Conservation (phyloP, 2,329 filamentous ascomycete species). For the Capronia coronata region DNA sequence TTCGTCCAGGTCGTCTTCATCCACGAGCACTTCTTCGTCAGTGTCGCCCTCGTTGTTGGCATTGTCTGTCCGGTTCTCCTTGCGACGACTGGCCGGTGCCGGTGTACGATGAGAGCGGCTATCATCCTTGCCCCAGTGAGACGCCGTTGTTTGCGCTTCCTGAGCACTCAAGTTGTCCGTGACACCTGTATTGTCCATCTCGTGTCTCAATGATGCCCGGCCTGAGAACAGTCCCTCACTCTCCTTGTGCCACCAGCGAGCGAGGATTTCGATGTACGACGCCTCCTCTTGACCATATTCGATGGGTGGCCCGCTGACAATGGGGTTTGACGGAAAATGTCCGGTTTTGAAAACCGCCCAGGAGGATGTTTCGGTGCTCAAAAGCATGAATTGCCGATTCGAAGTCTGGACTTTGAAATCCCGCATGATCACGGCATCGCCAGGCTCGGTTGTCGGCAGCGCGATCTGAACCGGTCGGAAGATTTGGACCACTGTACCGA, state of each 20-base stretch:
- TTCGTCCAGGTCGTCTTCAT: background rate
- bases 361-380: conserved; percentile 39
- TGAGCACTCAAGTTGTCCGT: no score
- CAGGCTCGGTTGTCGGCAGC: conserved; percentile 36
- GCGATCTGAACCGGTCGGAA: conserved; percentile 37
- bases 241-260: conserved; percentile 38
- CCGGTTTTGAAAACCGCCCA: conserved; percentile 41
- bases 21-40: background rate
- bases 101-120: background rate
- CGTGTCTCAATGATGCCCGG: background rate
- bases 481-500: conserved; percentile 37
- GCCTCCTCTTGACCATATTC: conserved; percentile 37
- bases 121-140: background rate
- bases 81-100: conserved; percentile 5
- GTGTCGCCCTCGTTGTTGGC: conserved; percentile 9
- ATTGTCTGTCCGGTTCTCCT: conserved; percentile 14
- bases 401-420: conserved; percentile 42
- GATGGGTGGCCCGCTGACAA: conserved; percentile 36
- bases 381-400: conserved; percentile 37
- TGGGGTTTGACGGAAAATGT: conserved; percentile 28
- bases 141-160: background rate
- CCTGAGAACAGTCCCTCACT: conserved; percentile 28
- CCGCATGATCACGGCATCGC: conserved; percentile 41
- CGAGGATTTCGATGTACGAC: conserved; percentile 33
- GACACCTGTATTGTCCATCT: background rate